Base-by-base conservation (phyloP, 2,329 filamentous ascomycete species). In the Sclerotinia trifoliorum region DNA sequence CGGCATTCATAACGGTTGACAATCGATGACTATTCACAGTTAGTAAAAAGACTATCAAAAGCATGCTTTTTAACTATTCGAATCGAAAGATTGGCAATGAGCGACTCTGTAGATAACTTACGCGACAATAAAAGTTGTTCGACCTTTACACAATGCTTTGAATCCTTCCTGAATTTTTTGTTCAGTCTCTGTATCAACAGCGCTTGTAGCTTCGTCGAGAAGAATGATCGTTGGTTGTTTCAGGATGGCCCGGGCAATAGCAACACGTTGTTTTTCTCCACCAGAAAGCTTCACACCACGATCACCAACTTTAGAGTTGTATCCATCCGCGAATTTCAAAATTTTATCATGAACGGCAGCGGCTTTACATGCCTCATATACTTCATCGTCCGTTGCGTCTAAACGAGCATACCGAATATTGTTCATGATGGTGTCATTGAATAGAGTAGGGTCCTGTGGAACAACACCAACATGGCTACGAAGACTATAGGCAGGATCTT, bases 161-260 rank as follows among this genome's bases (percentile, higher is more conserved):
- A 81, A 74, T 2, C 78, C 78, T 76, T 73, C 91, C 78, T 98
- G 95, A 2, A 99, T 95, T 19, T 96, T 88, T 55, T 92, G 92
- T 80, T 99, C 95, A 0, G 93, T 96, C 77, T 95, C 94, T 39
- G 94, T 97, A 77, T 99, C 95, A 1, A 99, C 85, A 3, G 93
- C 93, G 54, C 92, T 95, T 0, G 95, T 99, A 19, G 95, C 95
- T 80, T 99, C 95, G 73, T 99, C 95, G 6, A 99, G 88, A 0
- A 99, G 85, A 2, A 99, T 85, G 74, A 99, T 89, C 80, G 94
- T 95, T 0, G 94, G 94, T 73, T 97, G 90, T n/a, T 91, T 95
- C 39, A 97, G 91, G 62, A 97, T 88, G 49, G 94, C 94, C 75
- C 94, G 86, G 17, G 94, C 93, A 78, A 98, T 97, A 13, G 94